These are phyloP conservation scores for Maudiozyma serrabonitensis DNA, from an alignment of 805 yeast species.

Conservation along the genomic window DNA sequence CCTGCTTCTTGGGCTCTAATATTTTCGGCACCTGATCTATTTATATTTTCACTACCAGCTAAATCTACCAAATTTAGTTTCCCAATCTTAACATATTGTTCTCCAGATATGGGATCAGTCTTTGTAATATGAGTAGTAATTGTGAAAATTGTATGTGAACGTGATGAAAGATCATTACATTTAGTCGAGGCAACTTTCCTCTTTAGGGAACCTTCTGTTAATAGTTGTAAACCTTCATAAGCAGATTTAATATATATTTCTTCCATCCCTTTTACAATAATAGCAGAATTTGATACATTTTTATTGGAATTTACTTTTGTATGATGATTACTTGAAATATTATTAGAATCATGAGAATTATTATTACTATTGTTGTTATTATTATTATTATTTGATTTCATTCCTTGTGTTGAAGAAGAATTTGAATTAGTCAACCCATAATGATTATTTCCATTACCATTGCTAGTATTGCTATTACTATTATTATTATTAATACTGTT, in stretches of 20 bases:
- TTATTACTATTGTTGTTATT: slow-evolving; percentile 1
- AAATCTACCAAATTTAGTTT: slow-evolving; percentile 83
- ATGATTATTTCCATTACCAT: not conserved
- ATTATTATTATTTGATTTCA: slow-evolving; percentile 38
- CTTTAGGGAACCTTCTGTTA: slow-evolving; percentile 48
- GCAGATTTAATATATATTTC: slow-evolving; percentile 42
- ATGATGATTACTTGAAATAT: not conserved
- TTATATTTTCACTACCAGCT: slow-evolving; percentile 87
- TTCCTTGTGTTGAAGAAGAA: not conserved
- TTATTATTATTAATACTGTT: not conserved
- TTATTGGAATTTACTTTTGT: not conserved
- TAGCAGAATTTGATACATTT: slow-evolving; percentile 21
- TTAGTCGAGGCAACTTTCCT: slow-evolving; percentile 73
- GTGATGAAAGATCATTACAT: slow-evolving; percentile 65
- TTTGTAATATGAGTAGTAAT: slow-evolving; percentile 49
- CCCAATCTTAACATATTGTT: slow-evolving; percentile 43
- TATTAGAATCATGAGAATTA: not conserved
- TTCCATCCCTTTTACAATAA: slow-evolving; percentile 48
- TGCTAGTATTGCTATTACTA: not conserved
- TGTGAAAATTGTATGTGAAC: slow-evolving; percentile 75
- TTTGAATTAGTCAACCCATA: not conserved
- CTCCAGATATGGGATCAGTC: slow-evolving; percentile 37
- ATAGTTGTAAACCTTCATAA: slow-evolving; percentile 40
- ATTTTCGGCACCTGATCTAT: slow-evolving; percentile 73
- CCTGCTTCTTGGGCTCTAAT: slow-evolving; percentile 90